Conservation (phyloP, 305 asterid genomes). For the Stenogyne calaminthoides region DNA sequence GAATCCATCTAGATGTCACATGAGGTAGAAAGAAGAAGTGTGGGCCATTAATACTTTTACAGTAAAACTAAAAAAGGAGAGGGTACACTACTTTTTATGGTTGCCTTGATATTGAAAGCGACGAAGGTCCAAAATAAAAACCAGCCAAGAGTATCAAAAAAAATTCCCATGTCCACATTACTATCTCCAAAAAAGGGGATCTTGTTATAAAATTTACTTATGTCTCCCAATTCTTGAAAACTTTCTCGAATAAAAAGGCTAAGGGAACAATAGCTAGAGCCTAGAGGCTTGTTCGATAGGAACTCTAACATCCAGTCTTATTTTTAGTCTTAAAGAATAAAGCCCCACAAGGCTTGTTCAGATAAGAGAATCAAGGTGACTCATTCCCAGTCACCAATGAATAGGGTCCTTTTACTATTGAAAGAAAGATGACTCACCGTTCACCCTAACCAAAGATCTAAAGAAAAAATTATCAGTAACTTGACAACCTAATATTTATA, state of each 20-base stretch:
- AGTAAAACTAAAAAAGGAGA: not conserved
- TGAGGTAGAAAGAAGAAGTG: not conserved
- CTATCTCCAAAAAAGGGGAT: not conserved
- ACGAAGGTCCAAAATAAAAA: conserved; percentile 16
- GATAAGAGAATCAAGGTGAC: conserved; percentile 5
- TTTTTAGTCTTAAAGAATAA: not conserved
- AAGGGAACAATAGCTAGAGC: not conserved
- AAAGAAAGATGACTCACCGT: not conserved
- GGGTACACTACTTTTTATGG: conserved; percentile 5
- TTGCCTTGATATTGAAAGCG: conserved; percentile 7
- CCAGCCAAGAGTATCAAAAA: conserved; percentile 8
- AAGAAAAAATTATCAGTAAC: not conserved
- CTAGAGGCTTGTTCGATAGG: not conserved
- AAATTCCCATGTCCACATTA: conserved; percentile 3
- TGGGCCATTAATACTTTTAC: not conserved
- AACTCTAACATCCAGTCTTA: conserved; percentile 10
- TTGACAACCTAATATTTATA: not conserved
- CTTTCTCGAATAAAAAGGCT: not conserved
- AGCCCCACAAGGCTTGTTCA: conserved; percentile 1
- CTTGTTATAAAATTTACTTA: not conserved
- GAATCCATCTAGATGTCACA: not conserved
- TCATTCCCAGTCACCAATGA: not conserved
- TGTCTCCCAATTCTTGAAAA: not conserved
- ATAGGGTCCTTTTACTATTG: not conserved
- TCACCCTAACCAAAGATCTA: not conserved